phyloP scores from a whole-genome alignment of 208 protist species.

The Balamuthia mandrillaris region DNA sequence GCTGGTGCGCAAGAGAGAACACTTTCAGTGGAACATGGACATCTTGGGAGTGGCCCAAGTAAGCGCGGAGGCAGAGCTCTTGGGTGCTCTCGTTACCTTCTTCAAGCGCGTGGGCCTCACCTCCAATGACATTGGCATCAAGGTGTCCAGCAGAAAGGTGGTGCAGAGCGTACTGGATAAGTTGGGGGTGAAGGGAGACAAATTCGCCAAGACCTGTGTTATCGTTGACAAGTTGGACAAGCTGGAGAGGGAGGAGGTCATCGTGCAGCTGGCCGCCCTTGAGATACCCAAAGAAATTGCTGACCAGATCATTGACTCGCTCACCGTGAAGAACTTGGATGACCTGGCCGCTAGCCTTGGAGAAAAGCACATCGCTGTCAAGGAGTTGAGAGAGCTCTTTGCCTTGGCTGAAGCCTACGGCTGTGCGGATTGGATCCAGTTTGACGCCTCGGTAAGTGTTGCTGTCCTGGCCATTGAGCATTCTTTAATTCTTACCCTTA shows the following conservation, averaged over 20 bases:
- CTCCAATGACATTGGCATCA: constrained; percentile 85
- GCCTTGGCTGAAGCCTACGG: constrained; percentile 82
- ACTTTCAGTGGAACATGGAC: constrained; percentile 96
- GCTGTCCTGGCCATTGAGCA: constrained; percentile 79
- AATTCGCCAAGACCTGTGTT: constrained; percentile 86
- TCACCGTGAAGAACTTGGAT: constrained; percentile 79
- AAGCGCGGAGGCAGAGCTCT: constrained; percentile 87
- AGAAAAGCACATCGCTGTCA: constrained; percentile 74
- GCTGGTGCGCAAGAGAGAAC: constrained; percentile 87
- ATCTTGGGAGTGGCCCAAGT: constrained; percentile 86
- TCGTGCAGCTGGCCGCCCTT: constrained; percentile 10
- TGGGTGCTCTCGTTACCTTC: constrained; percentile 80
- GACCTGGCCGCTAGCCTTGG: constrained; percentile 76
- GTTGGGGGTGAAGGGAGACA: constrained; percentile 75
- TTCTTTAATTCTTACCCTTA: constrained; percentile 46
- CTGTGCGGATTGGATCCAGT: constrained; percentile 84
- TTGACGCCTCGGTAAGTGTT: not conserved
- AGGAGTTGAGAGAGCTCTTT: constrained; percentile 83
- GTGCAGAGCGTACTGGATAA: constrained; percentile 79
- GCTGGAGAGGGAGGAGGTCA: constrained; percentile 80
- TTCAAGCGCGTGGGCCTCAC: constrained; percentile 72
- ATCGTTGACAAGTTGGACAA: constrained; percentile 94
- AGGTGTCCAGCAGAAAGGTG: constrained; percentile 50
- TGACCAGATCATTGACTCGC: constrained; percentile 7
- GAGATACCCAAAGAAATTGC: not conserved